A percentile compares a stretch with the other conserved stretches of the same genome.
These are phyloP conservation scores for Talaromyces rugulosus DNA, from an alignment of 2,329 filamentous ascomycete species.

Conservation along the genomic window DNA sequence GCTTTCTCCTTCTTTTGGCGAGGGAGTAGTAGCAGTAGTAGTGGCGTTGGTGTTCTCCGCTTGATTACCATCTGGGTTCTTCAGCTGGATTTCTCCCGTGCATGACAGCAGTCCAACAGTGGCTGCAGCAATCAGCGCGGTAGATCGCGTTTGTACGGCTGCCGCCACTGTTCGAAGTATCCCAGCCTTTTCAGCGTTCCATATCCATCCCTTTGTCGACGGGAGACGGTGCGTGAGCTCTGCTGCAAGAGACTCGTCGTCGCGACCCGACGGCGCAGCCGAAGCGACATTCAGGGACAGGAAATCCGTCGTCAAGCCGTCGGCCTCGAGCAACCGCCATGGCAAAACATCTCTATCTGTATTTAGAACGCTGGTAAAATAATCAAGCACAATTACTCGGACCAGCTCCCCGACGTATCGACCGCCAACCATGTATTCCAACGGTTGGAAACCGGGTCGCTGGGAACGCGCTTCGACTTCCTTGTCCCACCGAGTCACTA, in stretches of 20 bases:
- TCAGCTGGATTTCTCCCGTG: conserved; percentile 57
- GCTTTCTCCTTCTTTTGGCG: neutral
- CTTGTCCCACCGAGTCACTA: conserved; percentile 66
- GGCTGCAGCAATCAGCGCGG: conserved; percentile 66
- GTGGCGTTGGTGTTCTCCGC: neutral
- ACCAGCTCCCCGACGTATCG: conserved; percentile 70
- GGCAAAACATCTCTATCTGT: conserved; percentile 48
- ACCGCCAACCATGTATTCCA: conserved; percentile 75
- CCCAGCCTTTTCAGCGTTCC: conserved; percentile 58
- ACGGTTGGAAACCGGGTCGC: conserved; percentile 67
- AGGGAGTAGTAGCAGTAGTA: neutral
- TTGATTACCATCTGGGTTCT: conserved; percentile 14
- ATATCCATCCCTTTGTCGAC: conserved; percentile 45
- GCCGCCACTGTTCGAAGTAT: conserved; percentile 61
- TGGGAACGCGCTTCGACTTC: conserved; percentile 61
- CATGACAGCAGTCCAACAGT: conserved; percentile 63
- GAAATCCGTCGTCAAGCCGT: conserved; percentile 12
- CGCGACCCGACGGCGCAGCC: conserved; percentile 20
- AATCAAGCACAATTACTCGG: conserved; percentile 62
- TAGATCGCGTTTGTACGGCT: conserved; percentile 64
- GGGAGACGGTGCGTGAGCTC: conserved; percentile 48
- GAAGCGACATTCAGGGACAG: conserved; percentile 62
- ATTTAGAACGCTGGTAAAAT: conserved; percentile 46
- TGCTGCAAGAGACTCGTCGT: conserved; percentile 45
- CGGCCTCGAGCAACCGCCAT: conserved; percentile 15